Percentiles rank a stretch among this genome's conserved stretches.
Evolutionary conservation across 495 filamentous ascomycete genomes (phyloP).

Genomic region (Xeromyces bisporus): DNA sequence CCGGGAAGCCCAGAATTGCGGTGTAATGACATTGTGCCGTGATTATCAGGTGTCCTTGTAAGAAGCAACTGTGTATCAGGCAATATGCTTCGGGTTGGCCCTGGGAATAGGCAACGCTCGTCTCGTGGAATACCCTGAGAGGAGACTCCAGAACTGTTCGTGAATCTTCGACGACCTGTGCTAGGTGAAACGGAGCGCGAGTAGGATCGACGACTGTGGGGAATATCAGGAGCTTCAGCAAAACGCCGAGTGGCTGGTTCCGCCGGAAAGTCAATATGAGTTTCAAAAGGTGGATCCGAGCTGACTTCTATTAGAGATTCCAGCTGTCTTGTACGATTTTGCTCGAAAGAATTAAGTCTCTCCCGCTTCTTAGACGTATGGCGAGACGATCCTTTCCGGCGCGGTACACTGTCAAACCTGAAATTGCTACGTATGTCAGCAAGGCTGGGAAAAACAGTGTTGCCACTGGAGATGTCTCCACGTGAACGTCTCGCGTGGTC

Average conservation of each 20-base stretch:
- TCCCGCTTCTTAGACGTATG: background rate
- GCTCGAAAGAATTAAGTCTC: background rate
- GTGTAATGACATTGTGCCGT: slow-evolving; percentile 18
- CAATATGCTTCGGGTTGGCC: too few relatives aligned
- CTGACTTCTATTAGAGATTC: background rate
- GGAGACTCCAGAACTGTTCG: background rate
- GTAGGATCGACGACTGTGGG: background rate
- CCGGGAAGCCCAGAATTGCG: slow-evolving; percentile 22
- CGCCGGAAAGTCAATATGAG: too few relatives aligned
- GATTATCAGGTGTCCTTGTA: too few relatives aligned
- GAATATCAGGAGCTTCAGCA: background rate
- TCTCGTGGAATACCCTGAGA: background rate
- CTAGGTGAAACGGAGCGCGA: background rate
- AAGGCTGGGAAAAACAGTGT: background rate
- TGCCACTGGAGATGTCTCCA: background rate
- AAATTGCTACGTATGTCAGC: background rate
- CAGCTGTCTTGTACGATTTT: background rate
- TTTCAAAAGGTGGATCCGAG: background rate
- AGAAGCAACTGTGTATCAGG: too few relatives aligned
- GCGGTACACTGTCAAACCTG: background rate
- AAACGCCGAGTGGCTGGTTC: too few relatives aligned
- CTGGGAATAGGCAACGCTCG: background rate
- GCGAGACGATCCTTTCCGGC: background rate
- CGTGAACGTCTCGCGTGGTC: background rate
- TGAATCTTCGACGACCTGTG: background rate